Percentiles rank a stretch among this genome's conserved stretches.
These are phyloP conservation scores for Tuber magnatum DNA, from an alignment of 495 filamentous ascomycete genomes.

Conservation along the genomic window DNA sequence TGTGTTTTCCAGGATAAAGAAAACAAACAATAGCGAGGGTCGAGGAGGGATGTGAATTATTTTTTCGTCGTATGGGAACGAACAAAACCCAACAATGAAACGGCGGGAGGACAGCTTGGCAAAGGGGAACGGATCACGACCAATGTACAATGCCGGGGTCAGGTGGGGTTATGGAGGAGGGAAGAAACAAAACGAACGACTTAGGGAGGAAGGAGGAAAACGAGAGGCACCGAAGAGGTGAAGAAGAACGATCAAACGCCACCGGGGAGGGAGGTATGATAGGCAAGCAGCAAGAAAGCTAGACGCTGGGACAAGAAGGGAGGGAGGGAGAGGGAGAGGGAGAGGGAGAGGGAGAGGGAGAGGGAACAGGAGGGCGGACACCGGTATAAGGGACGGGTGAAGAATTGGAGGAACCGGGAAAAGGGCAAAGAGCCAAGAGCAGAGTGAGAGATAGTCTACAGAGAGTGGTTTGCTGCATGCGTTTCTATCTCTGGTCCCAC, in stretches of 20 bases:
- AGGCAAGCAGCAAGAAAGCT: not conserved
- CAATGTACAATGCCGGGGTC: not conserved
- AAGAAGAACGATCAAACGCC: not conserved
- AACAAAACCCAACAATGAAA: not conserved
- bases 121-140: not conserved
- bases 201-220: conserved; percentile 14
- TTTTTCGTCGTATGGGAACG: not conserved
- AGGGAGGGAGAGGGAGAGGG: conserved; percentile 13
- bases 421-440: not conserved
- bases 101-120: not conserved
- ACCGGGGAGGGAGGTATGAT: not conserved
- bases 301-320: not conserved
- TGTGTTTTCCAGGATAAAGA: not conserved
- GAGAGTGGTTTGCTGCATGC: not conserved
- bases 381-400: not conserved
- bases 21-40: not conserved
- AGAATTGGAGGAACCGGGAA: not conserved
- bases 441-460: not conserved
- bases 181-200: conserved; percentile 28
- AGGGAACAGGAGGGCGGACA: conserved; percentile 7
- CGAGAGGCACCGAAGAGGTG: conserved; percentile 10
- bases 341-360: conserved; percentile 6
- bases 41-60: not conserved
- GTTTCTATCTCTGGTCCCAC: not conserved
- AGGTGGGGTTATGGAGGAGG: not conserved